Percentiles rank a stretch among this genome's conserved stretches.
Conservation (phyloP, 2,329 filamentous ascomycete species). For the Colletotrichum godetiae region DNA sequence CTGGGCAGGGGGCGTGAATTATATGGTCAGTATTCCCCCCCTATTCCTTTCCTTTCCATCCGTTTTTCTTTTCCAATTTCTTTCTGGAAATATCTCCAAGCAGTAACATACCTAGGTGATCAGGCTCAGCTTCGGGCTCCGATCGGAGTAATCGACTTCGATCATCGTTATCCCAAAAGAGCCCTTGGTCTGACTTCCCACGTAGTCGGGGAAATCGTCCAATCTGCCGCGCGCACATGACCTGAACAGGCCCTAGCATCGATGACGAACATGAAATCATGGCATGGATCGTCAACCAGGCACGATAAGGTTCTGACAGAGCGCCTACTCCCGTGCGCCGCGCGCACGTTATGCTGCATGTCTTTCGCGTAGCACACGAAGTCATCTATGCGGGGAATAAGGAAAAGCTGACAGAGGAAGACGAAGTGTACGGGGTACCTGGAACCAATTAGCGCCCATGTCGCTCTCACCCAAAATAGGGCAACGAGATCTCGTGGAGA, state of each 20-base stretch:
- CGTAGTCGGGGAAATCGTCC: not conserved
- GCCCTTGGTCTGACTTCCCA: not conserved
- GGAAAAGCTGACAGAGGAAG: not conserved
- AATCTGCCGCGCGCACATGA: not conserved
- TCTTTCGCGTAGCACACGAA: slow-evolving; percentile 19
- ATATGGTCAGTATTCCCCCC: too few relatives aligned
- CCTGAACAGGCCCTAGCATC: too few relatives aligned
- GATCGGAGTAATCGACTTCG: not conserved
- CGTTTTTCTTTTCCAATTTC: too few relatives aligned
- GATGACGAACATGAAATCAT: not conserved
- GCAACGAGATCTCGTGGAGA: not conserved
- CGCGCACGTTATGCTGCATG: slow-evolving; percentile 10
- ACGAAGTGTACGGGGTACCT: not conserved
- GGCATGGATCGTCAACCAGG: not conserved
- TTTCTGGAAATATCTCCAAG: too few relatives aligned
- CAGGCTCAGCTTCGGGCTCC: not conserved
- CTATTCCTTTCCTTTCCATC: too few relatives aligned
- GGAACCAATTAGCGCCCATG: slow-evolving; percentile 2
- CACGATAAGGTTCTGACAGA: slow-evolving; percentile 28
- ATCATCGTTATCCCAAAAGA: not conserved
- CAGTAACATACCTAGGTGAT: not conserved
- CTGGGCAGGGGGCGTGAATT: too few relatives aligned
- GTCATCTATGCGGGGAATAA: slow-evolving; percentile 9
- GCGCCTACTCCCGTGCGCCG: not conserved
- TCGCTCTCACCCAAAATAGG: not conserved